Conservation (phyloP, 305 asterid species). For the Withania somnifera region DNA sequence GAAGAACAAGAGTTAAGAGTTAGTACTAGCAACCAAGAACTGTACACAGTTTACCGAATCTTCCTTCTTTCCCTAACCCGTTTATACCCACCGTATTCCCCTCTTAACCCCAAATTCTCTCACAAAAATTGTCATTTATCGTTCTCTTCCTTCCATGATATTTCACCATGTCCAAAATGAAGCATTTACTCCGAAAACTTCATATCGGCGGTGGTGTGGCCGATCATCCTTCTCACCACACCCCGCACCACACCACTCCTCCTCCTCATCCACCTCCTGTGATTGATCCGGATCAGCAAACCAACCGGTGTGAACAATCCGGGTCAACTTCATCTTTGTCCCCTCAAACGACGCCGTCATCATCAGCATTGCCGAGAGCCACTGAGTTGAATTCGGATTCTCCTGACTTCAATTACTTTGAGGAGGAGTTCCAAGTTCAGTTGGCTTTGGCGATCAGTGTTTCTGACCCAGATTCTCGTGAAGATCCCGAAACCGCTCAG, state of each 20-base stretch:
- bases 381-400: constrained; percentile 9
- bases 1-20: background rate
- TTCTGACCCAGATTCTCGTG: constrained; percentile 40
- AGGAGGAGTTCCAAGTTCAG: constrained; percentile 57
- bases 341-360: constrained; percentile 7
- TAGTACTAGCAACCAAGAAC: background rate
- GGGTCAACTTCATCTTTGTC: constrained; percentile 16
- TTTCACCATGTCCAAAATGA: constrained; percentile 60
- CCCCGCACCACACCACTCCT: constrained; percentile 18
- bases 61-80: background rate
- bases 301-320: constrained; percentile 8
- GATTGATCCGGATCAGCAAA: background rate
- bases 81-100: background rate
- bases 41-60: constrained; percentile 5
- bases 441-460: constrained; percentile 50
- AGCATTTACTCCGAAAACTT: constrained; percentile 72
- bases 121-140: background rate
- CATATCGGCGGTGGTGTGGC: constrained; percentile 54
- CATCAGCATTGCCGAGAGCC: constrained; percentile 7
- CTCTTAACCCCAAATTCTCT: background rate
- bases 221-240: constrained; percentile 8
- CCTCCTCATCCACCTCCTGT: background rate
- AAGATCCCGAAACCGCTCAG: constrained; percentile 76
- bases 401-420: constrained; percentile 39
- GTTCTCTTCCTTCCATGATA: constrained; percentile 29